Conservation (phyloP, 805 yeast species). For the Myxozyma neglecta region DNA sequence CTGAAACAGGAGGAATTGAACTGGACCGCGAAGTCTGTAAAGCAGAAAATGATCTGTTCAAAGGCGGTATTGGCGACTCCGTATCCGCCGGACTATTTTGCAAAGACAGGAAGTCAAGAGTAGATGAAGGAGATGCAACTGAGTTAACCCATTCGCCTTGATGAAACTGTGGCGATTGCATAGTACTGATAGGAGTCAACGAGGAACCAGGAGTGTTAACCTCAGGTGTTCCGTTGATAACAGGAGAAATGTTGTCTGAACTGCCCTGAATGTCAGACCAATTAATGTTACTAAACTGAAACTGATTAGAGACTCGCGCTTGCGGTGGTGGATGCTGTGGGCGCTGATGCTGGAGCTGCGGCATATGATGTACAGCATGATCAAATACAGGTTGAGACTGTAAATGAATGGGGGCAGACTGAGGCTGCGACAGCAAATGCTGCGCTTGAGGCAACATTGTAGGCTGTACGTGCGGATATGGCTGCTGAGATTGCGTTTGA, state of each 20-base stretch:
- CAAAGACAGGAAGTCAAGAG: background rate
- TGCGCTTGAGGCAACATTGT: background rate
- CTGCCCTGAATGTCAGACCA: conserved; percentile 13
- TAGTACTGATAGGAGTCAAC: conserved; percentile 6
- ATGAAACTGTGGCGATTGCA: conserved; percentile 10
- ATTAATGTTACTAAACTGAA: conserved; percentile 6
- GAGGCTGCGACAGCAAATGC: conserved; percentile 1
- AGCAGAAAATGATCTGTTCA: background rate
- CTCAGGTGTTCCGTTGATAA: background rate
- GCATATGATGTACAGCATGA: background rate
- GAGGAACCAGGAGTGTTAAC: background rate
- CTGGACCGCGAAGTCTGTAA: background rate
- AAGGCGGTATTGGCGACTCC: background rate
- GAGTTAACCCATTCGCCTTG: conserved; percentile 5
- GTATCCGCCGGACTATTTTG: conserved; percentile 3
- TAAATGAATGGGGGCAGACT: background rate
- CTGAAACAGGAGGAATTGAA: background rate
- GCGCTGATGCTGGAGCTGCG: conserved; percentile 1
- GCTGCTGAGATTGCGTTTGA: background rate
- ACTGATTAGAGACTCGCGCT: background rate
- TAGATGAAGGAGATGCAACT: conserved; percentile 1
- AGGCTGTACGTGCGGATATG: background rate
- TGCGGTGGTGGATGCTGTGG: background rate
- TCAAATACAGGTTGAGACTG: background rate
- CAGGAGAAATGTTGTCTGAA: background rate